Evolutionary conservation across 75 land plant genomes (phyloP), one percentile per base, ranked within the genome.

Genomic region (Pinus albicaulis): DNA sequence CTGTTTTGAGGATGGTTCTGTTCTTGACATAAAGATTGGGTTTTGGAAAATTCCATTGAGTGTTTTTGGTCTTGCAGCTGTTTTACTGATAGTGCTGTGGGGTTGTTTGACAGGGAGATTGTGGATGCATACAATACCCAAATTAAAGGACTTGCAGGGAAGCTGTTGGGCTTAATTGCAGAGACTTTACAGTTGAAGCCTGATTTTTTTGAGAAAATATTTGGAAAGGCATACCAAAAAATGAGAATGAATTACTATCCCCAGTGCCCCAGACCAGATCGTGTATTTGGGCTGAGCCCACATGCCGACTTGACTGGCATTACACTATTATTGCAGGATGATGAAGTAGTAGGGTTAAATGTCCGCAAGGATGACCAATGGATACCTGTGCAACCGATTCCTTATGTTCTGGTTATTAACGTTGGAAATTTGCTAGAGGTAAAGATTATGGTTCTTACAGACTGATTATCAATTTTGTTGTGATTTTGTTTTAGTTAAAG

Each of bases 211-310:
- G 36, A 75, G 64, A 77, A 85, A 23, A 72, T 58, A 57, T 85
- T 79, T 64, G 84, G 82, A 12, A 23, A 74, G 17, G 28, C 66
- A 17, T 38, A 56, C 5, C 58, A 74, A 55, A 26, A 55, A 5
- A 73, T 80, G 31, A 76, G 92, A 71, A 77, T 86, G 60, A 90
- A 88, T 63, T 88, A 80, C 64, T 90, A 85, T 71, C 76, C 85
- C 1, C 57, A 66, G 3, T 85, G 83, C 69, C 70, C 53, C 3
- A 60, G 58, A 69, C 83, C 87, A 48, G 90, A 88, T 41, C 72
- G 57, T 44, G 89, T 87, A 1, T 80, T 85, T 36, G 87, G 83
- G 20, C 36, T 85, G 2, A 80, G 80, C 56, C 52, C 86, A 3
- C 89, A 87, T 72, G 61, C 83, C 38, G 89, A 87, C 53, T 57